Evolutionary conservation across 2,329 filamentous ascomycete genomes (phyloP).

Genomic region (Ascochyta koolunga): DNA sequence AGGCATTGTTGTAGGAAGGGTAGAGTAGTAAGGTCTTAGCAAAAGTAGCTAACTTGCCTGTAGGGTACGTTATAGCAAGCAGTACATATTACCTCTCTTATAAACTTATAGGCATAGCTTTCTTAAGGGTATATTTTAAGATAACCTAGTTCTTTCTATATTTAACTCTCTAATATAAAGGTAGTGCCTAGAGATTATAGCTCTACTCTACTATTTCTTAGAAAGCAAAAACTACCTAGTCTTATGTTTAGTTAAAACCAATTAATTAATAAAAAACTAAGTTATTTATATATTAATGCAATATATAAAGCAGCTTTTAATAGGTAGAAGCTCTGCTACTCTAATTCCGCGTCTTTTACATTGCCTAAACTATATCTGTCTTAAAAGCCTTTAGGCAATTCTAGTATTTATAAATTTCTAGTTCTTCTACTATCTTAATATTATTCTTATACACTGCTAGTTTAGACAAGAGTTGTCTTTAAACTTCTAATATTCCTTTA

Average conservation of each 20-base stretch:
- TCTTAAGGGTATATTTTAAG: background rate
- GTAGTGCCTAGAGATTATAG: too few species aligned
- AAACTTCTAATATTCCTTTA: background rate
- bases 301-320: too few species aligned
- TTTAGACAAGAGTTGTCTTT: background rate
- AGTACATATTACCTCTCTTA: background rate
- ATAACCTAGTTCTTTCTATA: background rate
- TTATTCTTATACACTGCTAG: background rate
- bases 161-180: too few species aligned
- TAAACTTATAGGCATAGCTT: background rate
- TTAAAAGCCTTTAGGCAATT: background rate
- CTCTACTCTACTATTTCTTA: too few species aligned
- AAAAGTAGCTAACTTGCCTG: too few species aligned
- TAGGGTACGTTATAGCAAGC: too few species aligned
- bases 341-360: too few species aligned
- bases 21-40: too few species aligned
- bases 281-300: background rate
- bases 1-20: too few species aligned
- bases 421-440: background rate
- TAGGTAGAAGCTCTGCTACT: too few species aligned
- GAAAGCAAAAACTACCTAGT: background rate
- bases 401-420: background rate
- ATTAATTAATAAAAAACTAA: background rate
- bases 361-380: background rate
- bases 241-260: background rate